A percentile compares a stretch with the other conserved stretches of the same genome.
Conservation (phyloP, 495 filamentous ascomycete genomes). For the Jackrogersella minutella region DNA sequence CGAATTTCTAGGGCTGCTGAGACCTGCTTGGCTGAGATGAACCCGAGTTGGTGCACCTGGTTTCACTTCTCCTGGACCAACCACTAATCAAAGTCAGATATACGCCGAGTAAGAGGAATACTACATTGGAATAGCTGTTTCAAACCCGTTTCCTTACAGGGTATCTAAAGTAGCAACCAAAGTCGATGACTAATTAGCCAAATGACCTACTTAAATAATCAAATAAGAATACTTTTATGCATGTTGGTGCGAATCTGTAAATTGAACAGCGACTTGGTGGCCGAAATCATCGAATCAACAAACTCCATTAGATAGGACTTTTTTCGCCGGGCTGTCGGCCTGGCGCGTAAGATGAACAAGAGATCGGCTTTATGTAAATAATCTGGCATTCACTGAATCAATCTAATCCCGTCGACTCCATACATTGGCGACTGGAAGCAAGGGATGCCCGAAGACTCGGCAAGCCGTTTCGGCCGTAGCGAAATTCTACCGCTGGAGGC, state of each 20-base stretch:
- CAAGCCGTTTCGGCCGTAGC: slow-evolving; percentile 5
- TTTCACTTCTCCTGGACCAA: slow-evolving; percentile 3
- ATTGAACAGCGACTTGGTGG: background rate
- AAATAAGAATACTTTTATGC: slow-evolving; percentile 14
- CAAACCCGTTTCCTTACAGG: background rate
- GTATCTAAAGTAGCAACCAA: background rate
- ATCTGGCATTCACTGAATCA: background rate
- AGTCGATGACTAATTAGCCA: background rate
- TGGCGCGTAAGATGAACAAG: slow-evolving; percentile 5
- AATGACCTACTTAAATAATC: background rate
- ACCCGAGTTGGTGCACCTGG: slow-evolving; percentile 10
- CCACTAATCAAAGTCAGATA: background rate
- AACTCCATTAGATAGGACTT: background rate
- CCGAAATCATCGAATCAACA: background rate
- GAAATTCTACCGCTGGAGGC: background rate
- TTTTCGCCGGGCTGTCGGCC: background rate
- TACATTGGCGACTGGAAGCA: background rate
- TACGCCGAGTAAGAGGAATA: slow-evolving; percentile 9
- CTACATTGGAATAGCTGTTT: slow-evolving; percentile 13
- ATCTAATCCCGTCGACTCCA: background rate
- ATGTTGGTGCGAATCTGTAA: slow-evolving; percentile 33
- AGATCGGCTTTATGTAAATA: background rate
- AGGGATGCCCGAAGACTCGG: slow-evolving; percentile 13
- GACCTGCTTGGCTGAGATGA: background rate
- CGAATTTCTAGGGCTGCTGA: slow-evolving; percentile 10